Conservation (phyloP, 768 basidiomycete genomes). For the Termitomyces sp. region DNA sequence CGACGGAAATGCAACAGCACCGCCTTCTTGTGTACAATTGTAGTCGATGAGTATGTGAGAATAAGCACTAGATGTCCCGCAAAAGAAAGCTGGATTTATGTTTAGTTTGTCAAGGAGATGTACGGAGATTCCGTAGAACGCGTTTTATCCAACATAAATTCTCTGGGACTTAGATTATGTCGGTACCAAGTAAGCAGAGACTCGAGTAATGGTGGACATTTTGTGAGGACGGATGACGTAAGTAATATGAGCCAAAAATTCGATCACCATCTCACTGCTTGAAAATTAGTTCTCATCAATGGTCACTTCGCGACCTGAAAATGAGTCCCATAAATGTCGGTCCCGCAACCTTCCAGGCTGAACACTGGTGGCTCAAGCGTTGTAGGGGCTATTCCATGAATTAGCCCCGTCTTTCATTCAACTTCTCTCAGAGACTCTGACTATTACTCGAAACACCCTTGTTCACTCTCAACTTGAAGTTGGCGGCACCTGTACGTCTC, state of each 20-base stretch:
- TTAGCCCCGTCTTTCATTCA: no score
- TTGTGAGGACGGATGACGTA: background rate
- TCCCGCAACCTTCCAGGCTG: no score
- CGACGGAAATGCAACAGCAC: background rate
- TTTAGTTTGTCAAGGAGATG: background rate
- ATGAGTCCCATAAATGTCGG: no score
- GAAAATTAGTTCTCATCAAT: no score
- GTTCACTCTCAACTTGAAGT: no score
- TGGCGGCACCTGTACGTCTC: no score
- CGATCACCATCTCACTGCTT: no score
- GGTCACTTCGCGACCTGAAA: no score
- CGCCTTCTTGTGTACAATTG: background rate
- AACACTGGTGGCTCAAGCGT: no score
- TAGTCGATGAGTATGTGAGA: background rate
- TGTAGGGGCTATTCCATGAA: no score
- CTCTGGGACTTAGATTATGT: background rate
- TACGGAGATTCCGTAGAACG: background rate
- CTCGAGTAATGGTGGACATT: background rate
- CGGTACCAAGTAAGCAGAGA: background rate
- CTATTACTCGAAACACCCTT: no score
- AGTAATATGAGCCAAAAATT: background rate
- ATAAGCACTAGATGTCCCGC: background rate
- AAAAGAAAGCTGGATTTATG: background rate
- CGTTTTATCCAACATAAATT: background rate
- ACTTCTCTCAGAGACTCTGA: no score